Evolutionary conservation across 257 asterid species (phyloP).

Genomic region (Cordia subcordata): DNA sequence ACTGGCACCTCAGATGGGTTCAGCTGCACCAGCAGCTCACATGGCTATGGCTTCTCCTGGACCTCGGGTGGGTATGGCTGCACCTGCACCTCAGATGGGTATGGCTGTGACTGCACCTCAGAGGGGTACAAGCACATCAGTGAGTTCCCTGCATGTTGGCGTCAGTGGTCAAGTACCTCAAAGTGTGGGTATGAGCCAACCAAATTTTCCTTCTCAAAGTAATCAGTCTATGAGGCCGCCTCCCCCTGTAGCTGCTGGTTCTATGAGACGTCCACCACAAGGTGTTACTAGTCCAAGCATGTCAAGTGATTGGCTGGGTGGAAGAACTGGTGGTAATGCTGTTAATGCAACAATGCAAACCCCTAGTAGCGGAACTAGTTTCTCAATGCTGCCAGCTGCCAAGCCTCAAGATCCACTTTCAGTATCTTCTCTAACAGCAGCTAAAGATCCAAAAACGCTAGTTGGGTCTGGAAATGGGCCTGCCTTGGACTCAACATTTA

Average conservation of each 20-base stretch:
- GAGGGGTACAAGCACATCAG: no score
- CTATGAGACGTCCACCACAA: constrained; percentile 40
- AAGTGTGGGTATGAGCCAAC: constrained; percentile 49
- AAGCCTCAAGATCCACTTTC: constrained; percentile 36
- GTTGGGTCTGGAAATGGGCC: constrained; percentile 12
- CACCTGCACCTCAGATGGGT: no score
- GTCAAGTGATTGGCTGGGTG: constrained; percentile 47
- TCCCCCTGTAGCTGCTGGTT: constrained; percentile 33
- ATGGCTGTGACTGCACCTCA: no score
- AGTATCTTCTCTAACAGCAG: constrained; percentile 27
- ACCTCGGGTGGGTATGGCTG: no score
- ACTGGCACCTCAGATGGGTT: not conserved
- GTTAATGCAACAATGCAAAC: constrained; percentile 37
- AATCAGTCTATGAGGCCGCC: constrained; percentile 49
- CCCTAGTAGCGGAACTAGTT: constrained; percentile 39
- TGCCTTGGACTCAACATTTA: constrained; percentile 21
- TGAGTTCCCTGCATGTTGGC: no score
- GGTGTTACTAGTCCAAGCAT: constrained; percentile 30
- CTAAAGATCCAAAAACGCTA: no score
- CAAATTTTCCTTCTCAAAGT: constrained; percentile 51
- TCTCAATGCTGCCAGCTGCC: constrained; percentile 26
- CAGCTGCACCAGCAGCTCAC: constrained; percentile 38
- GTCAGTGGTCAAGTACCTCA: constrained; percentile 23
- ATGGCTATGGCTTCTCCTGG: constrained; percentile 12
- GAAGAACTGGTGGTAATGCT: constrained; percentile 39